Percentiles rank a stretch among this genome's conserved stretches.
These are phyloP conservation scores for Podaxis pistillaris DNA, from an alignment of 768 basidiomycete species.

Conservation along the genomic window DNA sequence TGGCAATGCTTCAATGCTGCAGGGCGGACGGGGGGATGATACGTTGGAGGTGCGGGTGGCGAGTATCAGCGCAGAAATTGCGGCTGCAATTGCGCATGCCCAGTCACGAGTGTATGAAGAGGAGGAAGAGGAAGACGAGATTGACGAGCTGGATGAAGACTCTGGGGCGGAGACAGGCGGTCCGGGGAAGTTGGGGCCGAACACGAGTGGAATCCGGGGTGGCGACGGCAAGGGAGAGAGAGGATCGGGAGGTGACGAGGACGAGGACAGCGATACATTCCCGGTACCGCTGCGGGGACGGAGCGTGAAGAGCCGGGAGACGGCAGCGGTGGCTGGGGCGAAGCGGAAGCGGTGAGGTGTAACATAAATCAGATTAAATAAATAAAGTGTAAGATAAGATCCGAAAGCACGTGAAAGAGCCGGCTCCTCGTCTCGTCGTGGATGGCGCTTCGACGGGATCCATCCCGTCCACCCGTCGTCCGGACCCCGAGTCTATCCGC, in stretches of 20 bases:
- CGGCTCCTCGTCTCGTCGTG: not conserved
- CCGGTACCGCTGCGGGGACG: slow-evolving; percentile 70
- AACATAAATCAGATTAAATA: slow-evolving; percentile 12
- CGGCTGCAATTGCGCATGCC: slow-evolving; percentile 75
- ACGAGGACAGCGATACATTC: slow-evolving; percentile 74
- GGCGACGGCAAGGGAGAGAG: slow-evolving; percentile 29
- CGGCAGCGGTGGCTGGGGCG: slow-evolving; percentile 42
- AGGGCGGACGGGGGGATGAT: slow-evolving; percentile 35
- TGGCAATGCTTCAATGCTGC: slow-evolving; percentile 30
- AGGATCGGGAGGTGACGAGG: slow-evolving; percentile 43
- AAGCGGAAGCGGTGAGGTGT: slow-evolving; percentile 64
- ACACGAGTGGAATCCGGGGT: slow-evolving; percentile 60
- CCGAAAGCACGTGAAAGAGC: slow-evolving; percentile 31
- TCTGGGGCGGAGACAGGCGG: slow-evolving; percentile 52
- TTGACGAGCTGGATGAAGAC: slow-evolving; percentile 48
- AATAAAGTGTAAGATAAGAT: slow-evolving; percentile 20
- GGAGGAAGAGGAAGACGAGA: slow-evolving; percentile 50
- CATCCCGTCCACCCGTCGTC: slow-evolving; percentile 1
- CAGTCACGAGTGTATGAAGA: slow-evolving; percentile 60
- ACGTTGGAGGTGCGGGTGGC: slow-evolving; percentile 65
- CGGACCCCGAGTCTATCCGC: slow-evolving; percentile 15
- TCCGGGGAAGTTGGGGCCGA: slow-evolving; percentile 52
- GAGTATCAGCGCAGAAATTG: slow-evolving; percentile 79
- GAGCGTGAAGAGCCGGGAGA: slow-evolving; percentile 49
- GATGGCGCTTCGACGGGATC: slow-evolving; percentile 2